phyloP scores from a whole-genome alignment of 495 filamentous ascomycete species.

The Penicillium herquei region DNA sequence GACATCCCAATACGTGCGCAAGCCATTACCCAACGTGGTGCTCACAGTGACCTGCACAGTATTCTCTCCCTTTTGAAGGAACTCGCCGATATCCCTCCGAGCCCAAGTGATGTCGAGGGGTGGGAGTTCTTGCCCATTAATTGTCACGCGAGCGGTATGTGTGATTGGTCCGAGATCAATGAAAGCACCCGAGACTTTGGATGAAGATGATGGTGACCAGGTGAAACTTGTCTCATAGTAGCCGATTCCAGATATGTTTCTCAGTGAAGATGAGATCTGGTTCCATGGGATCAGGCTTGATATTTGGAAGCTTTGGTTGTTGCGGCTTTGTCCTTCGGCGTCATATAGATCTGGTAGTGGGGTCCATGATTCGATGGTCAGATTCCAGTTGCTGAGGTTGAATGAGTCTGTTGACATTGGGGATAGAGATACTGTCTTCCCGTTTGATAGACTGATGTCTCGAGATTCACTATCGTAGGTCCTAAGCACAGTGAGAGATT shows the following conservation, averaged over 20 bases:
- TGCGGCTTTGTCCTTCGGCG: conserved; percentile 10
- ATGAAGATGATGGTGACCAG: conserved; percentile 22
- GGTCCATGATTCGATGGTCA: conserved; percentile 41
- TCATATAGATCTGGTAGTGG: conserved; percentile 32
- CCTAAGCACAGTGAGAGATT: neutral
- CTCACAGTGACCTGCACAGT: conserved; percentile 17
- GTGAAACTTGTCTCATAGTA: conserved; percentile 49
- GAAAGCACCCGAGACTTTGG: conserved; percentile 21
- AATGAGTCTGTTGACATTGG: conserved; percentile 9
- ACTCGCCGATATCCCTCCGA: conserved; percentile 12
- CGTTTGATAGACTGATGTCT: conserved; percentile 2
- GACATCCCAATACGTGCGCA: neutral
- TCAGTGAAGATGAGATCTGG: conserved; percentile 51
- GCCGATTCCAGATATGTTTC: conserved; percentile 62
- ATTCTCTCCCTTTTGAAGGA: conserved; percentile 16
- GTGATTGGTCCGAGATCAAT: conserved; percentile 16
- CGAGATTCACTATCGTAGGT: neutral
- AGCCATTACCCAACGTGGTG: conserved; percentile 25
- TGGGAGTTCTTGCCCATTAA: conserved; percentile 21
- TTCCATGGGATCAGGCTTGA: conserved; percentile 36
- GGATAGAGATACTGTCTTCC: conserved; percentile 16
- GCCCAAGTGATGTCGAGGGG: conserved; percentile 19
- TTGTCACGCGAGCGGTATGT: conserved; percentile 11
- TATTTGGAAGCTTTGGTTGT: conserved; percentile 32
- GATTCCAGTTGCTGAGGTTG: conserved; percentile 39